These are phyloP conservation scores for Ceratocystis diversiconidia DNA, from an alignment of 2,329 filamentous ascomycete genomes.

Conservation along the genomic window DNA sequence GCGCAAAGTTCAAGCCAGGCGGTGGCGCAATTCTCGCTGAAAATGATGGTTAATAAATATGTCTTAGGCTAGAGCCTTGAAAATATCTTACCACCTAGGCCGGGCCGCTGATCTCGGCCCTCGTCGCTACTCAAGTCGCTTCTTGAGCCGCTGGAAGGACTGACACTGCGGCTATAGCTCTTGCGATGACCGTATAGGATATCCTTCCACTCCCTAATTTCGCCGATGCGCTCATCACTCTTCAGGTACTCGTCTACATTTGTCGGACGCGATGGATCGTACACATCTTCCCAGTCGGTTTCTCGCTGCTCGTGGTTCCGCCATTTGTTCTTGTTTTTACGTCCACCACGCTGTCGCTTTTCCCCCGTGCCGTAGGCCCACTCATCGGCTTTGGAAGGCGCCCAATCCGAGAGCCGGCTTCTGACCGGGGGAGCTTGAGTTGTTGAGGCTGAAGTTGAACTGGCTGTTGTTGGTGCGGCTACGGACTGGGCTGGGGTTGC, in stretches of 20 bases:
- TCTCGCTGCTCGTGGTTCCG: slow-evolving; percentile 42
- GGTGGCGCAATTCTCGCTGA: slow-evolving; percentile 48
- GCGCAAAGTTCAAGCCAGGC: slow-evolving; percentile 40
- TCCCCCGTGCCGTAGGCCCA: slow-evolving; percentile 51
- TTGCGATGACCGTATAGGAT: slow-evolving; percentile 60
- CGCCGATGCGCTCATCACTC: slow-evolving; percentile 69
- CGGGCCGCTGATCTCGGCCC: slow-evolving; percentile 19
- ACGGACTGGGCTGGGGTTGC: slow-evolving; percentile 22
- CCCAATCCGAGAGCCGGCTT: slow-evolving; percentile 68
- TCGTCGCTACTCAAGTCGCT: slow-evolving; percentile 33
- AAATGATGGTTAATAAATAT: not conserved
- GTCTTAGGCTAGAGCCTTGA: not conserved
- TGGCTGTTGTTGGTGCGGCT: slow-evolving; percentile 25
- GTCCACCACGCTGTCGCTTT: slow-evolving; percentile 61
- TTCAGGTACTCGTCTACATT: slow-evolving; percentile 72
- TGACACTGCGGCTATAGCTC: slow-evolving; percentile 27
- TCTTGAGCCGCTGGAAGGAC: slow-evolving; percentile 18
- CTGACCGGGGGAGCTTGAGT: slow-evolving; percentile 38
- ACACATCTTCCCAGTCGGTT: slow-evolving; percentile 84
- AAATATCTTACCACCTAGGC: not conserved
- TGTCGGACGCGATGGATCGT: slow-evolving; percentile 70
- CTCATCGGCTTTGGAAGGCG: slow-evolving; percentile 63
- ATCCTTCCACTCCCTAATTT: slow-evolving; percentile 75
- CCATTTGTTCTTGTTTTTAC: slow-evolving; percentile 60
- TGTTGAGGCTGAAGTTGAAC: slow-evolving; percentile 24